phyloP scores from a whole-genome alignment of 2,329 filamentous ascomycete species.

The Aspergillus novofumigatus region DNA sequence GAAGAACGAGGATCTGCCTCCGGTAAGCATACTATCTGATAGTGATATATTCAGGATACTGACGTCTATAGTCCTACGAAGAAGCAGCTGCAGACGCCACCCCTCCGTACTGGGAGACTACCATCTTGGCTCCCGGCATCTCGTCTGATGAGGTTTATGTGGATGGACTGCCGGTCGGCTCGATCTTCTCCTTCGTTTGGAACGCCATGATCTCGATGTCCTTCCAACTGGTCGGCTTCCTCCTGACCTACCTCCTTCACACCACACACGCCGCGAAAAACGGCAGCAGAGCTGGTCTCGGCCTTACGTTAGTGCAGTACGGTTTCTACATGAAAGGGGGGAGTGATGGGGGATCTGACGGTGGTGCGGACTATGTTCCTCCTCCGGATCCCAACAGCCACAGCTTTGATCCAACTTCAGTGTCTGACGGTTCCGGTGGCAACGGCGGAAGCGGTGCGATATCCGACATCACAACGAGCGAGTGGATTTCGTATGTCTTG shows the following conservation, averaged over 20 bases:
- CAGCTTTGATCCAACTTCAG: conserved; percentile 72
- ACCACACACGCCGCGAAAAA: conserved; percentile 98
- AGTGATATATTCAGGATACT: too few relatives aligned
- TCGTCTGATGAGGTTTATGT: conserved; percentile 95
- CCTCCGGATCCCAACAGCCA: conserved; percentile 88
- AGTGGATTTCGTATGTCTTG: conserved; percentile 86
- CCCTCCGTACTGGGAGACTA: conserved; percentile 98
- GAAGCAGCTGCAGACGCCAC: conserved; percentile 95
- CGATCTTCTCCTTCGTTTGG: conserved; percentile 74
- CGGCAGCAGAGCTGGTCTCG: conserved; percentile 87
- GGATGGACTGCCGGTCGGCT: conserved; percentile 86
- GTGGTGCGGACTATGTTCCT: conserved; percentile 47
- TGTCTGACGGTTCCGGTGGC: conserved; percentile 44
- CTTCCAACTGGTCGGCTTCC: conserved; percentile 94
- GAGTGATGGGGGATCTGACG: conserved; percentile 38
- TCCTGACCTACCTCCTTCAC: conserved; percentile 95
- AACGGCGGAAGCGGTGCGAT: conserved; percentile 40
- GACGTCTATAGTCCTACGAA: conserved; percentile 80
- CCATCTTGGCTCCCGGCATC: conserved; percentile 87
- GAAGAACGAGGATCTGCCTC: conserved; percentile 85
- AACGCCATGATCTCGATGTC: conserved; percentile 95
- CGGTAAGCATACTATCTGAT: conserved; percentile 71
- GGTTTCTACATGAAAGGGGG: conserved; percentile 88
- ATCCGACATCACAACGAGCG: conserved; percentile 63
- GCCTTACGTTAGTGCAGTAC: conserved; percentile 92